Conservation (phyloP, 306 rosid genomes). For the Trichosanthes truncata region DNA sequence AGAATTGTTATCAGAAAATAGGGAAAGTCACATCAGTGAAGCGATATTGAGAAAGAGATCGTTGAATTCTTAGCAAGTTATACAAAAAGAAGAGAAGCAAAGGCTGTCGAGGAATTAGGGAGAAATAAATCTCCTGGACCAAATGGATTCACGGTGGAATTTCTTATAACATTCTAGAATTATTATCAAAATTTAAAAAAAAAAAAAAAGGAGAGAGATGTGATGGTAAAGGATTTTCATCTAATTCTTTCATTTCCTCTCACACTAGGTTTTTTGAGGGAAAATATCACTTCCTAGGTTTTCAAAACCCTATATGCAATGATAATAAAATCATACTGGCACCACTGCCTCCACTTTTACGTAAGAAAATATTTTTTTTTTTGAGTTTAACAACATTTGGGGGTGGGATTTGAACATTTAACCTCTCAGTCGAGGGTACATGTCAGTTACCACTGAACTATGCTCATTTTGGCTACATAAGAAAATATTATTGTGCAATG, state of each 20-base stretch:
- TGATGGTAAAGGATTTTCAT: background rate
- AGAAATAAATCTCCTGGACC: background rate
- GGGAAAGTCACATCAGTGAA: background rate
- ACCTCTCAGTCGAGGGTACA: too few relatives aligned
- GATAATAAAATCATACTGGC: background rate
- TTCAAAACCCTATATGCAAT: background rate
- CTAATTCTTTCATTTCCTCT: background rate
- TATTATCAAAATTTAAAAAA: background rate
- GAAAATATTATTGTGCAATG: background rate
- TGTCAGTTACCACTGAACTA: too few relatives aligned
- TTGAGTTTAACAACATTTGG: too few relatives aligned
- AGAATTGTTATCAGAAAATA: background rate
- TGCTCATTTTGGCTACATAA: too few relatives aligned
- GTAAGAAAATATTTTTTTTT: background rate
- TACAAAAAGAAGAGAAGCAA: background rate
- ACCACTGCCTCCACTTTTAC: background rate
- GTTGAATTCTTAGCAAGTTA: background rate
- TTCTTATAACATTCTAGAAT: background rate
- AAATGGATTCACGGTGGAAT: background rate
- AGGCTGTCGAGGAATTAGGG: background rate
- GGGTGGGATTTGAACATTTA: too few relatives aligned
- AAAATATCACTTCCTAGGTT: background rate
- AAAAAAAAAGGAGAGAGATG: background rate
- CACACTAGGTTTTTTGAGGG: background rate
- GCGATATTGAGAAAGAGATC: background rate